Conservation (phyloP, 176 grass and related monocot species). For the Saccharum officinarum region DNA sequence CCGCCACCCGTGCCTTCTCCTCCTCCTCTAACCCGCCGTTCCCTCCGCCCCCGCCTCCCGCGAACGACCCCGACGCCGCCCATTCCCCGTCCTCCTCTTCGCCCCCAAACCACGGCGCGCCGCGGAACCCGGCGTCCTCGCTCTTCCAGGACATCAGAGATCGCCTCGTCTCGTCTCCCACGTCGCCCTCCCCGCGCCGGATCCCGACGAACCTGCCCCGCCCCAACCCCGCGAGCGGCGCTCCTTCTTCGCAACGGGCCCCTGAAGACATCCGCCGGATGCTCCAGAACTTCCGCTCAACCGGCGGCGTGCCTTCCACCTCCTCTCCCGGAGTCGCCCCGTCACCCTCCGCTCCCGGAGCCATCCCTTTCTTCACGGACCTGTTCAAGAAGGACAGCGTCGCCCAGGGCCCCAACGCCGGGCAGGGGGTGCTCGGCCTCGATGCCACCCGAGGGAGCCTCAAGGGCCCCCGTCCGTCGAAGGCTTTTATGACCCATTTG, state of each 20-base stretch:
- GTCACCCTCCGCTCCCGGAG: not conserved
- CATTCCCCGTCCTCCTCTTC: not conserved
- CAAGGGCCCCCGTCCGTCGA: not conserved
- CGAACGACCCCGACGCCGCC: conserved; percentile 4
- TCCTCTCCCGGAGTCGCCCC: conserved; percentile 11
- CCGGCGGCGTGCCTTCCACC: not conserved
- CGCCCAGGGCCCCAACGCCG: not conserved
- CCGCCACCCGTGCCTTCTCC: conserved; percentile 15
- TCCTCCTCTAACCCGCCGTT: conserved; percentile 14
- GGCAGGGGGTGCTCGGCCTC: not conserved
- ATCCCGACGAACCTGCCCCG: conserved; percentile 30
- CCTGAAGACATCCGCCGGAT: conserved; percentile 30
- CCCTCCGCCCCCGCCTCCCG: conserved; percentile 20
- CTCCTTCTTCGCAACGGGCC: too few species aligned
- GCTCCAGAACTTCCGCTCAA: conserved; percentile 35
- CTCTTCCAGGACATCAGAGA: conserved; percentile 49
- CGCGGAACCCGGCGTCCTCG: not conserved
- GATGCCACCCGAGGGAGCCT: conserved; percentile 26
- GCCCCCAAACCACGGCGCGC: not conserved
- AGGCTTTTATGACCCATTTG: not conserved
- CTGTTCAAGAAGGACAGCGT: conserved; percentile 30
- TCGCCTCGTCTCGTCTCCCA: conserved; percentile 36
- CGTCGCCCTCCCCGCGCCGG: conserved; percentile 17
- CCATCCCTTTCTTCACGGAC: conserved; percentile 38
- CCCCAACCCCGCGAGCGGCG: conserved; percentile 5